phyloP scores from a whole-genome alignment of 1,284 basidiomycete species.

The Pholiota adiposa region DNA sequence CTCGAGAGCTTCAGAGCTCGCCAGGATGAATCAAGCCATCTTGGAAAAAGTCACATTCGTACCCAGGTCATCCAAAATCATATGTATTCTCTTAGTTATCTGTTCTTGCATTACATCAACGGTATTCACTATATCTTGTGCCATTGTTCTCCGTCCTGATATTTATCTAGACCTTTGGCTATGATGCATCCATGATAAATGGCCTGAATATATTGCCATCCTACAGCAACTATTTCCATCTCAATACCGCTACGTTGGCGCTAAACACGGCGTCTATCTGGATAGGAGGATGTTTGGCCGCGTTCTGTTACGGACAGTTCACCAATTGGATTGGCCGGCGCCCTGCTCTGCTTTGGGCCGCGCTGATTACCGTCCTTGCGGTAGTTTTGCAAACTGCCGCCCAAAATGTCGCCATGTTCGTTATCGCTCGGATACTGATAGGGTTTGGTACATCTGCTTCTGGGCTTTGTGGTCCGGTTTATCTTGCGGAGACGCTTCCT shows the following conservation, averaged over 20 bases:
- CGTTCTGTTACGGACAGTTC: slow-evolving; percentile 14
- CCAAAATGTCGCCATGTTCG: slow-evolving; percentile 21
- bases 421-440: slow-evolving; percentile 16
- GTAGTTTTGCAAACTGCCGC: slow-evolving; percentile 20
- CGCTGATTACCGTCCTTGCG: slow-evolving; percentile 18
- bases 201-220: slow-evolving; percentile 22
- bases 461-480: slow-evolving; percentile 18
- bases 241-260: slow-evolving; percentile 12
- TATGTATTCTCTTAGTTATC: slow-evolving; percentile 15
- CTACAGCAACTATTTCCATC: slow-evolving; percentile 19
- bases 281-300: slow-evolving; percentile 20
- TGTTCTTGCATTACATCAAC: slow-evolving; percentile 22
- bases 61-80: slow-evolving; percentile 14
- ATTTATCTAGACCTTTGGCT: slow-evolving; percentile 17
- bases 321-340: slow-evolving; percentile 17
- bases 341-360: slow-evolving; percentile 18
- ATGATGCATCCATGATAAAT: slow-evolving; percentile 23
- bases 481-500: slow-evolving; percentile 19
- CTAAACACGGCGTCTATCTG: slow-evolving; percentile 22
- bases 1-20: background rate
- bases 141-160: background rate
- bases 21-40: slow-evolving; percentile 9
- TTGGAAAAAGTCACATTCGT: slow-evolving; percentile 6
- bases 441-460: slow-evolving; percentile 21
- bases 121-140: slow-evolving; percentile 1